Conservation (phyloP, 495 filamentous ascomycete species). For the Aspergillus haitiensis region DNA sequence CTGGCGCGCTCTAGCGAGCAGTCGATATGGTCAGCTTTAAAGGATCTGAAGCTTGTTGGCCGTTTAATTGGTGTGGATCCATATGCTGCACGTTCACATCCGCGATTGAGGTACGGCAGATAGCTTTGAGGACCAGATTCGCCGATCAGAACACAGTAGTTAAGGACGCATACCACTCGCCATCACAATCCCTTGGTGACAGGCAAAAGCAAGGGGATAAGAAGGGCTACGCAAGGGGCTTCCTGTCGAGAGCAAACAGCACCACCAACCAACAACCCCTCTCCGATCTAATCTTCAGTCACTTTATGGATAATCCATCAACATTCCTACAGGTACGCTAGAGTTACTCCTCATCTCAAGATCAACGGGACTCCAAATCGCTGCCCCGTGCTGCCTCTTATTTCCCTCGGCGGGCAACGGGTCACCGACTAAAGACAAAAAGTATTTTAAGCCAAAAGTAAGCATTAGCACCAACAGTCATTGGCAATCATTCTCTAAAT, state of each 20-base stretch:
- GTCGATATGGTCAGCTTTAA: not conserved
- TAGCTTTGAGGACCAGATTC: not conserved
- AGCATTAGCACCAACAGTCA: too few relatives aligned
- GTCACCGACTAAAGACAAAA: slow-evolving; percentile 2
- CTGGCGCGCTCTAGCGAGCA: not conserved
- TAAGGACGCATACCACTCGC: not conserved
- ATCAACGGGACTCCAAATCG: too few relatives aligned
- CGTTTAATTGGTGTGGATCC: not conserved
- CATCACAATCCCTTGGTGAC: not conserved
- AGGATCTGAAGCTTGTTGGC: not conserved
- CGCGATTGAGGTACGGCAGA: not conserved
- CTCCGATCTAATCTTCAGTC: too few relatives aligned
- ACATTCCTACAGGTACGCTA: too few relatives aligned
- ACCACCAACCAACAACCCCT: not conserved
- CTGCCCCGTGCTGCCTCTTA: not conserved
- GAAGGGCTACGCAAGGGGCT: slow-evolving; percentile 11
- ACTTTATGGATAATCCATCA: too few relatives aligned
- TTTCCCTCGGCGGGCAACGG: not conserved
- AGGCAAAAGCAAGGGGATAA: not conserved
- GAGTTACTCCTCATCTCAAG: too few relatives aligned
- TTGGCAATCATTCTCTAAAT: not conserved
- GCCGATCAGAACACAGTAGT: not conserved
- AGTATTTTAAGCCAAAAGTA: not conserved
- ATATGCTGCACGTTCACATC: slow-evolving; percentile 1
- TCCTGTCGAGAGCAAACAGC: not conserved